Evolutionary conservation across 1,284 basidiomycete species (phyloP), one percentile per base, ranked within the genome.

Genomic region (Ustilago cynodontis): DNA sequence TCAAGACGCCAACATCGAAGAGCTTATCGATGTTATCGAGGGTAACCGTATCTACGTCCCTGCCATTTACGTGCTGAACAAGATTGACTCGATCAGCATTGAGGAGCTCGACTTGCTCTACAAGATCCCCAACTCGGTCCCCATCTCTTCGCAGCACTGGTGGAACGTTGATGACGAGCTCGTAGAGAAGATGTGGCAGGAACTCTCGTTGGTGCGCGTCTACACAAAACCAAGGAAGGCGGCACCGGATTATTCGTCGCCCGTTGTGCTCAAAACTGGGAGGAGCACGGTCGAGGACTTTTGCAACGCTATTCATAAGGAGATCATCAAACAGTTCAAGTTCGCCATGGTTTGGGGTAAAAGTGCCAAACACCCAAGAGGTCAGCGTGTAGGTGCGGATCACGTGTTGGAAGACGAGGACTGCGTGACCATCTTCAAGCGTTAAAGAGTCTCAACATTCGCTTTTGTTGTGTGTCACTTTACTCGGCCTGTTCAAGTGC

Each of bases 131-230:
- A 91, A 94, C 87, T 94, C 93, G 66, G 96, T 98, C 7, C 97
- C 97, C 5, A 90, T 99, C 85, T 95, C 93, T 18, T 95, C 94
- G 10, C 90, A 91, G 73, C 91, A 94, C 85, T 99, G 96, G 96
- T 89, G 98, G 82, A 99, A 99, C 87, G 89, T 99, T 80, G 96
- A 98, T 86, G 97, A 99, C 87, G 97, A 99, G 86, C 89, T 99
- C 50, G 90, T 94, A 62, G 92, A 94, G 72, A 85, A 84, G 58
- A 86, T 87, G 82, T 87, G 86, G 86, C 66, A 83, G 50, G 77
- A 82, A 54, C 71, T 86, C 9, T 63, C 78, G 64, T 74, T 83
- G 28, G 93, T 94, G 60, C 68, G 86, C 22, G 83, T 88, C 4
- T 91, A 99, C 88, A 99, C 97, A 11, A 97, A 96, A 86, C 97